Conservation (phyloP, 2,329 filamentous ascomycete species). For the Pseudocercospora eumusae region DNA sequence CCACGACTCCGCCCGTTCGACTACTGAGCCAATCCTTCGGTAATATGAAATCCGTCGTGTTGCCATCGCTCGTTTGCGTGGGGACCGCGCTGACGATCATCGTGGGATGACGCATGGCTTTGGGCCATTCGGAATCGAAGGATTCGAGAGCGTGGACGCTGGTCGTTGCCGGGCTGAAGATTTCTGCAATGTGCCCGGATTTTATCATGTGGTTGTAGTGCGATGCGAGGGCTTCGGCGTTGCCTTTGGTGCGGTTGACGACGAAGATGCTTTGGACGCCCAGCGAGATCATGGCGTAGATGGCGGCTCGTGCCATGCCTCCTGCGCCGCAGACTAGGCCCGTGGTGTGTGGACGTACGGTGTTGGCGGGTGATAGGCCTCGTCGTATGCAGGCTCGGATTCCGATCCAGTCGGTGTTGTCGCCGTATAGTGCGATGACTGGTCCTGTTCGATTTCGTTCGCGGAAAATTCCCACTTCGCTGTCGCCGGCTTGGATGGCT, state of each 20-base stretch:
- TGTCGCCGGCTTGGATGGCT: slow-evolving; percentile 37
- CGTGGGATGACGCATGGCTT: slow-evolving; percentile 63
- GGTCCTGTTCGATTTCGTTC: slow-evolving; percentile 66
- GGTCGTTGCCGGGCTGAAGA: slow-evolving; percentile 26
- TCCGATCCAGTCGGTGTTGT: slow-evolving; percentile 82
- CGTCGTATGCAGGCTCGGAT: slow-evolving; percentile 71
- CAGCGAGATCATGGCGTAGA: slow-evolving; percentile 76
- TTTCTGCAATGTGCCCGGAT: slow-evolving; percentile 28
- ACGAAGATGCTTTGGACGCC: slow-evolving; percentile 76
- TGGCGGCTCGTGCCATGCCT: slow-evolving; percentile 75
- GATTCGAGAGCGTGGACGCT: slow-evolving; percentile 61
- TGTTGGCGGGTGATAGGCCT: slow-evolving; percentile 70
- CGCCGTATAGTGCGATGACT: slow-evolving; percentile 70
- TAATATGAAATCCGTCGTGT: slow-evolving; percentile 69
- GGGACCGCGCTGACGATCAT: slow-evolving; percentile 77
- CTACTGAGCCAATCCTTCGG: slow-evolving; percentile 70
- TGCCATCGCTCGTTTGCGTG: slow-evolving; percentile 65
- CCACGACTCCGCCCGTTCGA: slow-evolving; percentile 71
- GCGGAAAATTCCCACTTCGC: slow-evolving; percentile 54
- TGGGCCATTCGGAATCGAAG: slow-evolving; percentile 64
- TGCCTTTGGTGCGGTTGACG: slow-evolving; percentile 68
- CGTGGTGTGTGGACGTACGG: slow-evolving; percentile 55
- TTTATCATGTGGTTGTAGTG: slow-evolving; percentile 66
- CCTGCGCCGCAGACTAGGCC: slow-evolving; percentile 61
- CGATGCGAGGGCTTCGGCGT: slow-evolving; percentile 65